Conservation (phyloP, 1,284 basidiomycete species). For the Coriolopsis trogii region DNA sequence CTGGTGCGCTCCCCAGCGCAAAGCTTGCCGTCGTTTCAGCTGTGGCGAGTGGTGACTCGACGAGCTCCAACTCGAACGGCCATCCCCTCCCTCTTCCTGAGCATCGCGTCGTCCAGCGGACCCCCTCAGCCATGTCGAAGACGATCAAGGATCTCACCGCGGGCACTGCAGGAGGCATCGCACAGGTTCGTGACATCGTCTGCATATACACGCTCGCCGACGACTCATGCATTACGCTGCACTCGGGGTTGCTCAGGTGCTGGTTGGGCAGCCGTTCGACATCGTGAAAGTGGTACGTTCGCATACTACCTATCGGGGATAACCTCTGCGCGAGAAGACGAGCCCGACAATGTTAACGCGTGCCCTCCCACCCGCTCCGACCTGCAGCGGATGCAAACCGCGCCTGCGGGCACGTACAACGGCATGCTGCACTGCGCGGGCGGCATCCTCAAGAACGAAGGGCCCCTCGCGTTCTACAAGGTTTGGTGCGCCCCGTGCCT, state of each 20-base stretch:
- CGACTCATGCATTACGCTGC: constrained; percentile 6
- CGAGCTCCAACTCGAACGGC: constrained; percentile 9
- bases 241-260: constrained; percentile 59
- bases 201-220: neutral
- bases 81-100: constrained; percentile 2
- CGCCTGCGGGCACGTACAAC: constrained; percentile 86
- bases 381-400: constrained; percentile 87
- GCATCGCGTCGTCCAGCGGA: neutral
- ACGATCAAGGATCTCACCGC: constrained; percentile 81
- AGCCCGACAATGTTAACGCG: constrained; percentile 14
- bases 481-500: constrained; percentile 41
- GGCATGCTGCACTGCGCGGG: constrained; percentile 90
- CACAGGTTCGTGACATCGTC: constrained; percentile 60
- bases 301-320: neutral
- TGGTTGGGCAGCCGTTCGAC: constrained; percentile 96
- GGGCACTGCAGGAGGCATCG: constrained; percentile 86
- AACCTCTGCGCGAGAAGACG: neutral
- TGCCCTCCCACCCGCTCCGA: constrained; percentile 5
- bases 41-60: constrained; percentile 19
- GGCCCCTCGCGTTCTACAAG: constrained; percentile 96
- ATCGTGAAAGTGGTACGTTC: constrained; percentile 89
- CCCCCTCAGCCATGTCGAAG: constrained; percentile 43
- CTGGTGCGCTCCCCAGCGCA: constrained; percentile 1
- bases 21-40: neutral
- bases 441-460: constrained; percentile 89